Conservation (phyloP, 306 rosid genomes). For the Inga laurina region DNA sequence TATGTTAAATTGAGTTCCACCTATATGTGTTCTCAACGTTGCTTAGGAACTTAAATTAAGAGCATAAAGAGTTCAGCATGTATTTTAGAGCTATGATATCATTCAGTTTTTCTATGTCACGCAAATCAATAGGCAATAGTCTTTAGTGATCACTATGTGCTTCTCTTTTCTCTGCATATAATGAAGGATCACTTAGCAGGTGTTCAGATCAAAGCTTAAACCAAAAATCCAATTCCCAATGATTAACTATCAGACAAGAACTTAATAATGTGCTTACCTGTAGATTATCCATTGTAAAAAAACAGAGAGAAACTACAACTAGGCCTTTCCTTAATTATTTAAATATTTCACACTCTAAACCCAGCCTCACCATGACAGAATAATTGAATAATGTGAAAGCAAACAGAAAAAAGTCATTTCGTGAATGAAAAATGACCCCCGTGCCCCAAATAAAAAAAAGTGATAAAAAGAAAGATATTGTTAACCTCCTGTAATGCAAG, state of each 20-base stretch:
- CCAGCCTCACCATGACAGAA: background rate
- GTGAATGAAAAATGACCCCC: background rate
- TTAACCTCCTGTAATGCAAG: no score
- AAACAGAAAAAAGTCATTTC: background rate
- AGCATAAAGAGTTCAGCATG: no score
- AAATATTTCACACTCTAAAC: background rate
- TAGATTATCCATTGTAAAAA: background rate
- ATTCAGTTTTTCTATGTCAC: no score
- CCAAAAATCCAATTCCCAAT: background rate
- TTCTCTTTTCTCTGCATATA: constrained; percentile 83
- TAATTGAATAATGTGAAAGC: background rate
- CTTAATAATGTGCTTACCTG: background rate
- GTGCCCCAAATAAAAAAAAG: background rate
- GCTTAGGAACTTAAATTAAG: no score
- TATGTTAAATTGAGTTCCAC: no score
- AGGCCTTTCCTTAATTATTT: background rate
- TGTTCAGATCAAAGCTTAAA: background rate
- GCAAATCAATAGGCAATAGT: no score
- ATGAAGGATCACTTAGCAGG: background rate
- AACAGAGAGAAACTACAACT: background rate
- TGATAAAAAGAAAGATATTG: background rate
- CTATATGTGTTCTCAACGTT: no score
- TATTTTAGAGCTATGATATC: no score
- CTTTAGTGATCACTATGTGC: constrained; percentile 24
- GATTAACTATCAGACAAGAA: background rate